Conservation (phyloP, 257 asterid species). For the Primulina tabacum region DNA sequence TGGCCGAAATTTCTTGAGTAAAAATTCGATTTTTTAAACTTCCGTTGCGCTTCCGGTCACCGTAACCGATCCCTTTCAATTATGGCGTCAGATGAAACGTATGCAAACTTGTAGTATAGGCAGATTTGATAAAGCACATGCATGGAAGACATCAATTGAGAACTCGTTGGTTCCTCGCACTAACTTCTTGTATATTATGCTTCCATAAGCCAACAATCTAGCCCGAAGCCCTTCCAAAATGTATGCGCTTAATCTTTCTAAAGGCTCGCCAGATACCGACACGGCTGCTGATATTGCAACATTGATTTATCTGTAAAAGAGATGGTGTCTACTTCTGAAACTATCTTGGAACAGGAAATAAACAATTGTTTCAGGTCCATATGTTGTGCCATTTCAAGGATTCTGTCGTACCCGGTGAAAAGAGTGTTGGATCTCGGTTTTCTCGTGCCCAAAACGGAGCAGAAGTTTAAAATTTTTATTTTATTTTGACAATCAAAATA, state of each 20-base stretch:
- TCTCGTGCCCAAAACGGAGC: no score
- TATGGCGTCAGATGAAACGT: no score
- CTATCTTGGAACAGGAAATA: constrained; percentile 59
- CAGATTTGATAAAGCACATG: constrained; percentile 61
- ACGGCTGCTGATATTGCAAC: constrained; percentile 28
- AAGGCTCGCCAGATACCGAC: no score
- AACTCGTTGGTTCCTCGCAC: constrained; percentile 82
- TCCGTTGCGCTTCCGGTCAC: no score
- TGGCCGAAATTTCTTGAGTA: no score
- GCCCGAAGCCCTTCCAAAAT: constrained; percentile 94
- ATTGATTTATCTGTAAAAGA: constrained; percentile 29
- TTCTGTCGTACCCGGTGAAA: constrained; percentile 45
- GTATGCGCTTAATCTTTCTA: constrained; percentile 83
- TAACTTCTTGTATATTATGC: constrained; percentile 76
- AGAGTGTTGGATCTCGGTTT: no score
- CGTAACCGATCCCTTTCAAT: no score
- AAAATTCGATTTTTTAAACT: no score
- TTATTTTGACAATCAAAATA: no score
- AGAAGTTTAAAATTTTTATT: no score
- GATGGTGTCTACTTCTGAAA: constrained; percentile 51
- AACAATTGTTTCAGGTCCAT: constrained; percentile 72
- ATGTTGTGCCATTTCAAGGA: constrained; percentile 67
- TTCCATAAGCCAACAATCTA: constrained; percentile 67
- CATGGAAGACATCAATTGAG: constrained; percentile 89
- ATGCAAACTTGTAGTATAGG: constrained; percentile 78